phyloP scores from a whole-genome alignment of 2,329 filamentous ascomycete species.

The Venturia oleaginea region DNA sequence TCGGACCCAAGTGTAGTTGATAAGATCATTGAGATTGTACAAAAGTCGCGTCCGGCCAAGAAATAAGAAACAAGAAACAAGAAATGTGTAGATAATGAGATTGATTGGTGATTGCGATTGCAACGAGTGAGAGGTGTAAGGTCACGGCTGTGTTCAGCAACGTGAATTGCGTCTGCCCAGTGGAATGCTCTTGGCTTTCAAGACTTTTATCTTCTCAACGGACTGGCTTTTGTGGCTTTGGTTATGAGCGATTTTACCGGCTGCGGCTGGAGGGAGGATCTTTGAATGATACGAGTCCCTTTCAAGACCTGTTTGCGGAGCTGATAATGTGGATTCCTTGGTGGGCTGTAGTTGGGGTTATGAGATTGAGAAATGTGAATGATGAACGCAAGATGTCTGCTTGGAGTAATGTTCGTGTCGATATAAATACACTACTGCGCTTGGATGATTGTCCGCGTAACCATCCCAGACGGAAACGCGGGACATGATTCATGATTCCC shows the following conservation, averaged over 20 bases:
- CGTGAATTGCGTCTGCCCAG: neutral
- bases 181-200: neutral
- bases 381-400: neutral
- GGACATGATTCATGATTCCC: too few relatives aligned
- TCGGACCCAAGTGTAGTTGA: constrained; percentile 84
- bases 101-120: neutral
- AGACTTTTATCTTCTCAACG: neutral
- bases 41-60: constrained; percentile 42
- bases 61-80: constrained; percentile 28
- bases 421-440: neutral
- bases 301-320: neutral
- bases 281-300: neutral
- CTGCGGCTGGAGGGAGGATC: neutral
- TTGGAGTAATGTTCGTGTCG: neutral
- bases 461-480: neutral
- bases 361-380: neutral
- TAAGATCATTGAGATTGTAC: constrained; percentile 78
- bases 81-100: neutral
- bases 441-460: neutral
- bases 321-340: neutral
- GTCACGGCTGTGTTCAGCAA: neutral
- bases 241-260: neutral
- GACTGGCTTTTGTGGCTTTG: neutral
- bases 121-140: neutral
- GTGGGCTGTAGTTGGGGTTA: neutral